These are phyloP conservation scores for Pleurotus cornucopiae DNA, from an alignment of 768 basidiomycete genomes.

Conservation along the genomic window DNA sequence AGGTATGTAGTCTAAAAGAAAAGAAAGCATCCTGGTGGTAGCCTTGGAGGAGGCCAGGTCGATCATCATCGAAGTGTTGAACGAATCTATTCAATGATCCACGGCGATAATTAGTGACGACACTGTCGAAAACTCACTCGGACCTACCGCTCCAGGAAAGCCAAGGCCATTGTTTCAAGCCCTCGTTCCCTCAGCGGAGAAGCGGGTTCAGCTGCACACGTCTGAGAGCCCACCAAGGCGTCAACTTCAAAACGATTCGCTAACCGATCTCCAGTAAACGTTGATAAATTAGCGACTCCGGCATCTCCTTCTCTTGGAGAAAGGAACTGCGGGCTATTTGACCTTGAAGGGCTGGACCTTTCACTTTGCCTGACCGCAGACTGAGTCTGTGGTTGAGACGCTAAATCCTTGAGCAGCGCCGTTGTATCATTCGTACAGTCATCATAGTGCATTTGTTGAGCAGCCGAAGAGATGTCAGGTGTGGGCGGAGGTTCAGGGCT, in stretches of 20 bases:
- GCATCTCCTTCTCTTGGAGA: no score
- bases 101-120: no score
- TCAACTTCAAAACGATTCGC: no score
- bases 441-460: neutral
- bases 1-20: neutral
- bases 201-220: no score
- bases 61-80: neutral
- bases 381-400: no score
- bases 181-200: neutral
- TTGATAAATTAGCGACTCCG: no score
- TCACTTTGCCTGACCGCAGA: no score
- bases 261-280: no score
- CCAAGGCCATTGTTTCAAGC: neutral
- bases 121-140: neutral
- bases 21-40: constrained; percentile 5
- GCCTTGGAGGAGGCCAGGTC: neutral
- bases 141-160: constrained; percentile 2
- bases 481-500: neutral
- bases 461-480: neutral
- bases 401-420: neutral
- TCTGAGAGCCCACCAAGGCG: no score
- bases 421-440: neutral
- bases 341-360: no score
- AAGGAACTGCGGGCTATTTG: no score
- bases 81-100: neutral